These are phyloP conservation scores for Huntiella bhutanensis DNA, from an alignment of 2,329 filamentous ascomycete species.

Conservation along the genomic window DNA sequence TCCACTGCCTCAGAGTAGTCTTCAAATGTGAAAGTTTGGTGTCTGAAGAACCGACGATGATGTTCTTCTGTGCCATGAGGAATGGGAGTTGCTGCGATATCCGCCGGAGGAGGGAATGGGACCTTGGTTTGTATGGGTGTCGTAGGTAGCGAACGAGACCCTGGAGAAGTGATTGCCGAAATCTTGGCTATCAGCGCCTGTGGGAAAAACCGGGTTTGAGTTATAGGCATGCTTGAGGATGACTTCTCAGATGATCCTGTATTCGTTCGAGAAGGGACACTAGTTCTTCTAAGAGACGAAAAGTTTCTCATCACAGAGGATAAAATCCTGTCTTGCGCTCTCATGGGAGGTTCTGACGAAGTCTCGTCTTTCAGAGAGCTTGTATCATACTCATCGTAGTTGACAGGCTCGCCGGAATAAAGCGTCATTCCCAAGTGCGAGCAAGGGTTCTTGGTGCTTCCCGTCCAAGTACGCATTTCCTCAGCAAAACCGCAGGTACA, in stretches of 20 bases:
- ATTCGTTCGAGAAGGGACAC: no score
- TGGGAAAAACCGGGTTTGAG: no score
- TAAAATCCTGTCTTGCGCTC: no score
- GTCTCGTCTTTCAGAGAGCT: neutral
- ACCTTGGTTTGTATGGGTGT: neutral
- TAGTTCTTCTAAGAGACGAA: no score
- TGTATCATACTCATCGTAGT: neutral
- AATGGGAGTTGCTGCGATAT: neutral
- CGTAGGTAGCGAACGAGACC: neutral
- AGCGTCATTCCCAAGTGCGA: neutral
- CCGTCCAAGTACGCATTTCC: slow-evolving; percentile 4
- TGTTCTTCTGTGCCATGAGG: neutral
- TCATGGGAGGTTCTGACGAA: no score
- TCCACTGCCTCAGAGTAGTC: slow-evolving; percentile 1
- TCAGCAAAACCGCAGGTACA: slow-evolving; percentile 5
- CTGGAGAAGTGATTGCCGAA: neutral
- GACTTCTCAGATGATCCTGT: no score
- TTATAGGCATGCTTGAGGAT: no score
- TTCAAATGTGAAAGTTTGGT: neutral
- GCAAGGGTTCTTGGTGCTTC: neutral
- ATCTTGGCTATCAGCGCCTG: no score
- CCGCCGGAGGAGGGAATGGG: neutral
- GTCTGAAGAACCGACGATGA: neutral
- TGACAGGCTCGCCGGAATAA: neutral
- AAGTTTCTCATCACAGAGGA: no score